A percentile compares a stretch with the other conserved stretches of the same genome.
phyloP scores from a whole-genome alignment of 495 filamentous ascomycete genomes.

The Massariosphaeria phaeospora region DNA sequence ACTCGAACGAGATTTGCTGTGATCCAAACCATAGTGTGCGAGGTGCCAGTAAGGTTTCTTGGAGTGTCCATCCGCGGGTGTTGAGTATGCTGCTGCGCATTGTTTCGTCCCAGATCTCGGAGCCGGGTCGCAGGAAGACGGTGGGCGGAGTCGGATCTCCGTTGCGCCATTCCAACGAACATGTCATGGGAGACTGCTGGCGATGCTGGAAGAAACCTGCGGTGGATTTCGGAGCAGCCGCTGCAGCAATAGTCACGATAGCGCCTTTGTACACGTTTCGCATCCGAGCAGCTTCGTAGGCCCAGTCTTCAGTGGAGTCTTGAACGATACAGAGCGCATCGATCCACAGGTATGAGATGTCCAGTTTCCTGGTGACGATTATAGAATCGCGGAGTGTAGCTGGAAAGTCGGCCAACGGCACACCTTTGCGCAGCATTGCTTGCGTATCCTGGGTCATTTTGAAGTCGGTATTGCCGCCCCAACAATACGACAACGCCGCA shows the following conservation, averaged over 20 bases:
- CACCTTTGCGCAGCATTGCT: background rate
- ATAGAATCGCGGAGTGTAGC: constrained; percentile 2
- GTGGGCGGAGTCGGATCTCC: background rate
- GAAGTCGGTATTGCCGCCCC: background rate
- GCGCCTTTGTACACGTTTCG: constrained; percentile 3
- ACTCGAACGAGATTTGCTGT: background rate
- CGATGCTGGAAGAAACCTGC: constrained; percentile 3
- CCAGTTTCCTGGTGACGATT: background rate
- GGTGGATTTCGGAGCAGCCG: background rate
- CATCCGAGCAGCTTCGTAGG: constrained; percentile 5
- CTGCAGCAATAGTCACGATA: constrained; percentile 7
- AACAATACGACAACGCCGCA: background rate
- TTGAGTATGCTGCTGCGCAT: background rate
- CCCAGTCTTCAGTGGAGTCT: constrained; percentile 11
- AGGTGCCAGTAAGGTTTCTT: background rate
- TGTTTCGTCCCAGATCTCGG: background rate
- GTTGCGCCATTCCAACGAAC: background rate
- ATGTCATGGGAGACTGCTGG: background rate
- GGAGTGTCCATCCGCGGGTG: background rate
- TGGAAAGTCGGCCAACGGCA: background rate
- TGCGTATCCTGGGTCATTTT: background rate
- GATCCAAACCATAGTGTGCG: background rate
- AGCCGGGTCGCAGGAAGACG: background rate
- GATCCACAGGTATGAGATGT: constrained; percentile 8
- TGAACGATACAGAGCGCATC: constrained; percentile 6